Conservation (phyloP, 2,329 filamentous ascomycete genomes). For the Aspergillus fijiensis region DNA sequence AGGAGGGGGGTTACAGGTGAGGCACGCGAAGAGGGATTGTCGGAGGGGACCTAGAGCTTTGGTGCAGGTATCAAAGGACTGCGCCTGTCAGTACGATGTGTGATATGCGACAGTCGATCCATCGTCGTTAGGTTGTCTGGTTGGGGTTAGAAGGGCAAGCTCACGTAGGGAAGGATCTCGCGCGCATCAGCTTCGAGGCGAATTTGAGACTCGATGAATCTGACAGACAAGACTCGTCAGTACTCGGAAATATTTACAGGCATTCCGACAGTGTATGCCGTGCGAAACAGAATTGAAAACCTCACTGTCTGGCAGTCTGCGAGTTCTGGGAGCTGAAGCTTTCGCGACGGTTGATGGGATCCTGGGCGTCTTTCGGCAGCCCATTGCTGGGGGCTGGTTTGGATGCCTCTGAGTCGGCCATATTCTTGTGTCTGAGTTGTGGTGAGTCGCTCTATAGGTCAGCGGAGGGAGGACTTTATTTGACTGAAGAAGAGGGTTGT, state of each 20-base stretch:
- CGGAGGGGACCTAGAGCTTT: constrained; percentile 83
- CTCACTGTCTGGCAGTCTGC: constrained; percentile 70
- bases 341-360: constrained; percentile 30
- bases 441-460: background rate
- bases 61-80: constrained; percentile 94
- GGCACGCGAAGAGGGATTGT: constrained; percentile 85
- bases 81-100: constrained; percentile 15
- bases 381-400: constrained; percentile 14
- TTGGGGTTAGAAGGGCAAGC: constrained; percentile 25
- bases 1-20: constrained; percentile 88
- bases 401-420: constrained; percentile 24
- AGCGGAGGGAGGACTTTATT: background rate
- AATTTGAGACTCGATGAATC: constrained; percentile 86
- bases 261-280: background rate
- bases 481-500: background rate
- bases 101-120: background rate
- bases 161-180: constrained; percentile 88
- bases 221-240: constrained; percentile 34
- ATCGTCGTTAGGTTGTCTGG: background rate
- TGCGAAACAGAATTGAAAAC: background rate
- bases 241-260: background rate
- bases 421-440: constrained; percentile 5
- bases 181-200: constrained; percentile 91
- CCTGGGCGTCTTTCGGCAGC: constrained; percentile 12
- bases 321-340: constrained; percentile 57